phyloP scores from a whole-genome alignment of 148 eudicot genomes.

The Hydrangea macrophylla region DNA sequence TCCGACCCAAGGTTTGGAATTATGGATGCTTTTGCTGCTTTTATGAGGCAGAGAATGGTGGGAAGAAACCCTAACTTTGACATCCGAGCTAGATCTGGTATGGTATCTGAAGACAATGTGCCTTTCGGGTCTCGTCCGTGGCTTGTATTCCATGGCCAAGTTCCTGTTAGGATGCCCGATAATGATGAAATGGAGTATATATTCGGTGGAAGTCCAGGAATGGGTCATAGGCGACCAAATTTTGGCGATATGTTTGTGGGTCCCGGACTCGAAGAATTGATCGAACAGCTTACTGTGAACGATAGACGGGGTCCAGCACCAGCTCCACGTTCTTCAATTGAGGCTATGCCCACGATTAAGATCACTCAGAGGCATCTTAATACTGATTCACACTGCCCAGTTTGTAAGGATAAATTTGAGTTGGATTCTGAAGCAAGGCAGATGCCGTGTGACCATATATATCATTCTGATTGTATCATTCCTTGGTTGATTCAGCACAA shows the following conservation, averaged over 20 bases:
- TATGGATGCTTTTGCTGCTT: slow-evolving; percentile 57
- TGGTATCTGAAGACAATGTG: slow-evolving; percentile 38
- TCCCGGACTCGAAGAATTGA: slow-evolving; percentile 72
- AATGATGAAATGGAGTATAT: slow-evolving; percentile 55
- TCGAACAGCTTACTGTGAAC: slow-evolving; percentile 61
- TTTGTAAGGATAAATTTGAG: slow-evolving; percentile 83
- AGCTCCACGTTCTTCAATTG: slow-evolving; percentile 78
- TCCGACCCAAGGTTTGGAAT: slow-evolving; percentile 51
- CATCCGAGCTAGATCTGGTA: slow-evolving; percentile 38
- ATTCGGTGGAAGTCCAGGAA: slow-evolving; percentile 54
- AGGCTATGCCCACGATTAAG: slow-evolving; percentile 80
- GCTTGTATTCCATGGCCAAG: slow-evolving; percentile 64
- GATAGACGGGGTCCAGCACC: slow-evolving; percentile 91
- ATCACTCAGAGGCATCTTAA: slow-evolving; percentile 70
- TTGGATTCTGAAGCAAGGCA: slow-evolving; percentile 74
- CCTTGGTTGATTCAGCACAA: slow-evolving; percentile 97
- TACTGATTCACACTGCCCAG: slow-evolving; percentile 84
- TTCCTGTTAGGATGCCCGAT: slow-evolving; percentile 45
- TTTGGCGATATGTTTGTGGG: slow-evolving; percentile 62
- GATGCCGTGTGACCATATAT: slow-evolving; percentile 88
- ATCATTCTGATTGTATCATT: slow-evolving; percentile 83
- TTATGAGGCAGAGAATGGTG: slow-evolving; percentile 61
- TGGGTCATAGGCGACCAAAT: slow-evolving; percentile 52
- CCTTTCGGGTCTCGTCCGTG: slow-evolving; percentile 39
- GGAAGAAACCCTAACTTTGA: slow-evolving; percentile 38